phyloP scores from a whole-genome alignment of 2,329 filamentous ascomycete genomes.

The Dryadomyces quercus-mongolicae region DNA sequence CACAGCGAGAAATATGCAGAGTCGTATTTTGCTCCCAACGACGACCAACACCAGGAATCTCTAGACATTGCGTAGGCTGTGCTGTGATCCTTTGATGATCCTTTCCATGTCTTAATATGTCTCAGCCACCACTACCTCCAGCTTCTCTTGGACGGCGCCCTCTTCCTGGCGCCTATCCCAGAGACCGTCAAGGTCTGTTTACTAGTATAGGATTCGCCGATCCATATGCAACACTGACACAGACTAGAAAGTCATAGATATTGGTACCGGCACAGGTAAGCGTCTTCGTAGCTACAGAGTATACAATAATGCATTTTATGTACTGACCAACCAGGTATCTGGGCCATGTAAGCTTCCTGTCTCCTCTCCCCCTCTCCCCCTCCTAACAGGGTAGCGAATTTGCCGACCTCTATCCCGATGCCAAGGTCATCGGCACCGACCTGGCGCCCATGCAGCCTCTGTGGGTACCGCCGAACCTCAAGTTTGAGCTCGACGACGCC shows the following conservation, averaged over 20 bases:
- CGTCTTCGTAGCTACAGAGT: neutral
- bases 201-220: no score
- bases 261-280: neutral
- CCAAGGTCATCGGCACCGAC: slow-evolving; percentile 38
- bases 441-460: slow-evolving; percentile 43
- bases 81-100: no score
- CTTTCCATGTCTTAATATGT: no score
- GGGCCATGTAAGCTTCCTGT: neutral
- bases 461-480: slow-evolving; percentile 42
- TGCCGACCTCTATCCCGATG: slow-evolving; percentile 28
- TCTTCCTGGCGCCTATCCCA: neutral
- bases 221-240: no score
- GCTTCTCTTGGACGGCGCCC: neutral
- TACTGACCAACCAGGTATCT: neutral
- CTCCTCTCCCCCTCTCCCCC: neutral
- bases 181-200: neutral
- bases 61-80: neutral
- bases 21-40: neutral
- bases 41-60: neutral
- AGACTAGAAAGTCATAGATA: neutral
- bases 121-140: neutral
- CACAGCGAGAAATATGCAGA: neutral
- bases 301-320: no score
- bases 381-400: slow-evolving; percentile 28
- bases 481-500: slow-evolving; percentile 49